Base-by-base conservation (phyloP, 139 green algal species). In the Monoraphidium neglectum region DNA sequence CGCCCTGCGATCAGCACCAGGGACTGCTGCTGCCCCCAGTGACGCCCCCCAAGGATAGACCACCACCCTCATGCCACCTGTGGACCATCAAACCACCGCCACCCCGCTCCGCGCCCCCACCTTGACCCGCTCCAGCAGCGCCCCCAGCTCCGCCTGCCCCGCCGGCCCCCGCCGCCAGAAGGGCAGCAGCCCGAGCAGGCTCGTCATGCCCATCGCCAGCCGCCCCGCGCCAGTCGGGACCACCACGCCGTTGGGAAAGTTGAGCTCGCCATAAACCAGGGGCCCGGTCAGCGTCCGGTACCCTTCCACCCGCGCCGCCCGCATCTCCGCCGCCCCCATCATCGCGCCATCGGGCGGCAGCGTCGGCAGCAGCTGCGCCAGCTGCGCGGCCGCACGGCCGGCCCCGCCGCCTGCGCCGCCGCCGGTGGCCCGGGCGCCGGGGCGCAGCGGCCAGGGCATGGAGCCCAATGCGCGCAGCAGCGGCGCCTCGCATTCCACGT, bases 241-340 rank as follows among this genome's bases (percentile, higher is more conserved):
- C 33, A 64, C 16, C 74, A 67, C 23, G 68, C 61, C 54, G 37
- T 63, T 54, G 62, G 53, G 30, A n/a, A 47, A 24, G 26, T 47
- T 57, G 49, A 37, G 68, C 77, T 92, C 89, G 8, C 92, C 92
- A 0, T 83, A 72, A 64, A 96, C 80, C 81, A 90, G 72, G 2
- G 92, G 92, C 18, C 84, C 86, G 0, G 77, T 51, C 38, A 94
- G 57, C 37, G 72, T 49, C 38, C 72, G 73, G 78, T 93, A 95
- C 30, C 92, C 92, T 69, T 94, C 86, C 23, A 82, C 70, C 2
- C 90, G 80, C 4, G 67, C 69, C 0, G 62, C 30, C 18, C 77
- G 64, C 62, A 93, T 73, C 32, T 79, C 47, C 2, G 16, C 18
- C 12, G 16, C 23, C 13, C 49, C 21, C 73, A 79, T 79, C 73